Evolutionary conservation across 495 filamentous ascomycete genomes (phyloP).

Genomic region (Friedmanniomyces simplex): DNA sequence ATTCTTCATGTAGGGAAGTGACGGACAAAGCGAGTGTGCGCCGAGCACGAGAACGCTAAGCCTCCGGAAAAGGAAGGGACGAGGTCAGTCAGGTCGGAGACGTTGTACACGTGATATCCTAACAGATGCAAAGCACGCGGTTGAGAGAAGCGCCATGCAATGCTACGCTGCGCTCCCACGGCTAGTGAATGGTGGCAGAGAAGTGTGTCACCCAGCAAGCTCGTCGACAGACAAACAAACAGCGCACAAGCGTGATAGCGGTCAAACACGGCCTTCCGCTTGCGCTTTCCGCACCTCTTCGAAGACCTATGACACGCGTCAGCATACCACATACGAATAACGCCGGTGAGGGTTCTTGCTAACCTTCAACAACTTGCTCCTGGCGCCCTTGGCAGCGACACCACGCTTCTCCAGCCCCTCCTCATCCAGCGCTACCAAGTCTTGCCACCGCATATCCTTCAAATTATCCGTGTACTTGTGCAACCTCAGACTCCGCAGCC

Average conservation of each 20-base stretch:
- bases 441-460: slow-evolving; percentile 95
- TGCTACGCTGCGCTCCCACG: background rate
- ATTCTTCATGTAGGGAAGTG: background rate
- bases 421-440: slow-evolving; percentile 83
- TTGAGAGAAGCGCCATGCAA: no score
- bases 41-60: background rate
- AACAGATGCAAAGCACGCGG: background rate
- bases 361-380: slow-evolving; percentile 97
- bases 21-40: background rate
- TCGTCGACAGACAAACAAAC: background rate
- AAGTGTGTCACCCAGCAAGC: background rate
- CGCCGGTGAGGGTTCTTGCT: no score
- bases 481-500: slow-evolving; percentile 86
- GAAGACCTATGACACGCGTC: slow-evolving; percentile 61
- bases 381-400: slow-evolving; percentile 87
- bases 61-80: background rate
- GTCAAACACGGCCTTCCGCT: slow-evolving; percentile 20
- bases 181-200: background rate
- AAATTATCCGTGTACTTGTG: slow-evolving; percentile 99
- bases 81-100: background rate
- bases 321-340: no score
- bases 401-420: slow-evolving; percentile 86
- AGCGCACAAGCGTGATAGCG: background rate
- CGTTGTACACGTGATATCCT: background rate
- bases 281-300: slow-evolving; percentile 73